Evolutionary conservation across 257 asterid species (phyloP), one percentile per base, ranked within the genome.

Genomic region (Solanum virginianum): DNA sequence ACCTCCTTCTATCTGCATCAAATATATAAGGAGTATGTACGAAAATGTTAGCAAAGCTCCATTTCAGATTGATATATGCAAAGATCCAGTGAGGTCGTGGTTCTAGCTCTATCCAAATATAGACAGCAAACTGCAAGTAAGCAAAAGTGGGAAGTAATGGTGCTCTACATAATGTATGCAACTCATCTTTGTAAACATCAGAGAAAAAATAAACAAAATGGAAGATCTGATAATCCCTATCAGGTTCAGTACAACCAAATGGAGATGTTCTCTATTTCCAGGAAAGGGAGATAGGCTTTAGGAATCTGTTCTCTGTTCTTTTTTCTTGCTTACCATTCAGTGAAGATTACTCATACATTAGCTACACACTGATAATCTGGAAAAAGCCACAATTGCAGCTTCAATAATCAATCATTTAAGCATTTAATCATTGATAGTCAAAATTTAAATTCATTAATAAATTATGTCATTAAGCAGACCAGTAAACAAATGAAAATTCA

Each of bases 1-100:
- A 63, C 97, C 98, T 77, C 99, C 98, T 92, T 96, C 99, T 53
- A 96, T 93, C 98, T 96, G 94, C 83, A 53, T 17, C 45, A 53
- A 51, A 62, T 63, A 36, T 87, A 41, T 32, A 20, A 41, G 82
- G 85, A 81, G 53, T n/a, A 39, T 47, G 71, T 77, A 81, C 5
- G 4, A 16, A 36, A 36, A 51, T 8, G 18, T 79, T 79, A 79
- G 65, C 49, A 53, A 72, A 53, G 43, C 65, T 16, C 82, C 47
- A 77, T 77, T 51, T 51, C 82, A 51, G 26, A 51, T 72, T 47
- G 60, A 24, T 22, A 75, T 59, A 75, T 49, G 14, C 43, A 63
- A 22, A 26, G 82, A 77, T 53, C 66, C 49, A 1, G 26, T 24
- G 82, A 15, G 47, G 22, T 77, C 16, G 65, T 6, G 83, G 47